Percentiles rank a stretch among this genome's conserved stretches.
These are phyloP conservation scores for Colletotrichum sp. DNA, from an alignment of 2,329 filamentous ascomycete genomes.

Conservation along the genomic window DNA sequence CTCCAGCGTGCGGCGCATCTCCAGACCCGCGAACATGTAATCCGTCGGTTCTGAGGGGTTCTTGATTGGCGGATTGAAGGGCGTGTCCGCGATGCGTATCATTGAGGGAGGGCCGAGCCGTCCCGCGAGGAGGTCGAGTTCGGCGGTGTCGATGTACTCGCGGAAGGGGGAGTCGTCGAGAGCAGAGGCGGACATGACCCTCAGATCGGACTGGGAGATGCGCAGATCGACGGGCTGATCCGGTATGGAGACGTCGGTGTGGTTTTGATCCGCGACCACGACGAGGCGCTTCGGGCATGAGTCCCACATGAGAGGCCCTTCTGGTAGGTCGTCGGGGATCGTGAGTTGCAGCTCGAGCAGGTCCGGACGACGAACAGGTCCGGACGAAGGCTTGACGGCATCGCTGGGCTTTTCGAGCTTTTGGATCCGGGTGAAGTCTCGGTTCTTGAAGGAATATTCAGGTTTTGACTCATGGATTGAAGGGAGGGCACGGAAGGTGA, in stretches of 20 bases:
- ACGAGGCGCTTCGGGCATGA: slow-evolving; percentile 32
- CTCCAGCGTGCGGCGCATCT: slow-evolving; percentile 53
- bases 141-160: slow-evolving; percentile 48
- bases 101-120: slow-evolving; percentile 44
- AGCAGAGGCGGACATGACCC: slow-evolving; percentile 26
- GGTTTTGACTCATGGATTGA: background rate
- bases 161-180: slow-evolving; percentile 36
- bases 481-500: slow-evolving; percentile 42
- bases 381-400: too few relatives aligned
- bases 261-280: slow-evolving; percentile 40
- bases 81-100: slow-evolving; percentile 22
- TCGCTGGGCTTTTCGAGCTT: background rate
- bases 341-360: slow-evolving; percentile 22
- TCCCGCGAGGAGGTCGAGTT: slow-evolving; percentile 49
- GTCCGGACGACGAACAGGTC: background rate
- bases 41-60: background rate
- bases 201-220: slow-evolving; percentile 40
- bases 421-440: background rate
- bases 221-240: slow-evolving; percentile 53
- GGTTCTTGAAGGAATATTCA: background rate
- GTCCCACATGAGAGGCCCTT: slow-evolving; percentile 21
- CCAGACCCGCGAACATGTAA: slow-evolving; percentile 53
- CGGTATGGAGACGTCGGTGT: slow-evolving; percentile 53
- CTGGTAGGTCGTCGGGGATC: slow-evolving; percentile 12
- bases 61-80: background rate